Base-by-base conservation (phyloP, 176 grass and related monocot genomes). In the Triticum dicoccoides region DNA sequence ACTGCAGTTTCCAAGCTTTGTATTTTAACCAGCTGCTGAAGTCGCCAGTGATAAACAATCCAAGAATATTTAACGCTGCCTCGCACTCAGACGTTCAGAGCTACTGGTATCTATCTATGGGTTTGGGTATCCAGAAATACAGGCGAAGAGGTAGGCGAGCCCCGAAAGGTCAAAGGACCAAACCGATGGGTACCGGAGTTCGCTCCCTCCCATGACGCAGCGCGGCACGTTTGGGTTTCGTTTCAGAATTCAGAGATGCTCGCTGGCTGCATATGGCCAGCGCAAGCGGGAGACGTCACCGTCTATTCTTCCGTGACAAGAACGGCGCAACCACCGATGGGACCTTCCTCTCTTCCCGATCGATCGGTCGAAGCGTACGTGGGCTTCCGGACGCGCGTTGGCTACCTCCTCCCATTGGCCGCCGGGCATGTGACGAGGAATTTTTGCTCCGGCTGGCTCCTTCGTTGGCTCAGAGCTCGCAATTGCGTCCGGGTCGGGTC, bases 281-380 rank as follows among this genome's bases (percentile, higher is more conserved):
- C 59, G 69, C 76, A 1, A 29, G n/a, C 59, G 69, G 39, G 41
- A 9, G 81, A 44, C 47, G 89, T 87, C 67, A 37, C 52, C 0
- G 0, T 59, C 18, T 9, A 59, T 59, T 20, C 18, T 61, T 79
- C 81, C 9, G 18, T 84, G 81, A 91, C 89, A 80, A 4, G 25
- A 84, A 87, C 37, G 81, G 69, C 89, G 37, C 81, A 87, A 91
- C 89, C 34, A 91, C 85, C 85, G 37, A 21, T 44, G 83, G 41
- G 56, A 65, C 59, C 77, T 11, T 34, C 45, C 49, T 13, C 35
- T 59, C 25, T 45, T 8, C 21, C 11, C n/a, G 70, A 15, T 73
- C 20, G n/a, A 45, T 14, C 42, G 6, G 72, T 7, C 54, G 54
- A 49, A 61, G 42, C 42, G 42, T 44, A 11, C 73, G 45, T 76